Conservation (phyloP, 305 asterid species). For the Plantago lanceolata region DNA sequence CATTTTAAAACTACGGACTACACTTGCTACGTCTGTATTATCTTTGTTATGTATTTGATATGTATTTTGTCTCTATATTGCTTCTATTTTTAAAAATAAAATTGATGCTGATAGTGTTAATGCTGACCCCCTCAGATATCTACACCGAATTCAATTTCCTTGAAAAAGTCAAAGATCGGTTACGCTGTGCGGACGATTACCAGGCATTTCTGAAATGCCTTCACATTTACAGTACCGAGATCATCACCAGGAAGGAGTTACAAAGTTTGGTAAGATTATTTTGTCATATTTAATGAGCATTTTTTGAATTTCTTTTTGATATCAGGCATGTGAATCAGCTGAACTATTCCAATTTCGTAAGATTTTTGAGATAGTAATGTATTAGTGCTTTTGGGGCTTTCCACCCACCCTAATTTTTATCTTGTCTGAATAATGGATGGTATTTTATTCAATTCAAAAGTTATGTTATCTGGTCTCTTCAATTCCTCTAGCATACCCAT, state of each 20-base stretch:
- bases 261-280: conserved; percentile 67
- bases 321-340: not conserved
- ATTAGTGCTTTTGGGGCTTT: conserved; percentile 9
- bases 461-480: too few species aligned
- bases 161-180: conserved; percentile 93
- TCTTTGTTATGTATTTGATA: not conserved
- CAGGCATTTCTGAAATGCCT: conserved; percentile 98
- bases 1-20: not conserved
- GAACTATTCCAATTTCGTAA: not conserved
- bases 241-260: conserved; percentile 85
- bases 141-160: conserved; percentile 84
- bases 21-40: not conserved
- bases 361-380: conserved; percentile 15
- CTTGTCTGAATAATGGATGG: not conserved
- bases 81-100: conserved; percentile 7
- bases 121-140: conserved; percentile 53
- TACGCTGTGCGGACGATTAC: conserved; percentile 77
- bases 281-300: conserved; percentile 17
- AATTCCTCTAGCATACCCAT: too few species aligned
- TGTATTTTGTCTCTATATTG: conserved; percentile 4
- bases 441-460: too few species aligned
- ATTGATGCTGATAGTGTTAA: conserved; percentile 17
- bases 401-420: conserved; percentile 12
- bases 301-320: conserved; percentile 1
- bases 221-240: conserved; percentile 93